Evolutionary conservation across 768 basidiomycete genomes (phyloP), one percentile per base, ranked within the genome.

Genomic region (Hortiboletus flavorubellus): DNA sequence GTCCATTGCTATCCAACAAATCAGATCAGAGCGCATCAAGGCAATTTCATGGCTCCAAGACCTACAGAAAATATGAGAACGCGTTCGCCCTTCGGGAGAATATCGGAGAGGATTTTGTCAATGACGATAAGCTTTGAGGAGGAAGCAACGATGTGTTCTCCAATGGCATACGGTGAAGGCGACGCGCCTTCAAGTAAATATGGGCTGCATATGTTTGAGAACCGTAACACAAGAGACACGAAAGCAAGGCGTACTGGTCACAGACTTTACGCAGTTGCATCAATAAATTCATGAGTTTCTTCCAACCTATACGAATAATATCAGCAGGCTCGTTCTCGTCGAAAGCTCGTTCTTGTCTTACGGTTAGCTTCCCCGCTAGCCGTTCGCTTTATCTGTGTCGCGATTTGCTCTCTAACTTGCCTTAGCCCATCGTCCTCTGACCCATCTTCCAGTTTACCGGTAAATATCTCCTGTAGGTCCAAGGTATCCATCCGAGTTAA

Each of bases 251-350:
- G 33, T 59, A 83, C 80, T 89, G 87, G 62, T 86, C 85, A 68
- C 87, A 89, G 46, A 86, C 79, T 73, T 81, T 80, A 43, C 86
- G 77, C 11, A 89, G 72, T 67, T 89, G 86, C 75, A 89, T 79
- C 44, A 89, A 66, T n/a, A 89, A 73, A 66, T 86, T 86, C 79
- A 83, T 83, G 42, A 85, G 72, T 56, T 77, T 77, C 53, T 70
- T 76, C 77, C 80, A 85, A 50, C 75, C 81, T 83, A 54, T n/a
- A 41, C 2, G 26, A n/a, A 37, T 8, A 16, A 33, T 2, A 23
- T 49, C 18, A 64, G 41, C 12, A 16, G 56, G 9, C 9, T 8
- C 4, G 0, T 5, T 40, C 29, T 21, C 1, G 35, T 10, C 8
- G 4, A 44, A 49, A 39, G 35, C 2, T 35, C 2, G 16, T 49